A percentile compares a stretch with the other conserved stretches of the same genome.
These are phyloP conservation scores for Lentithecium fluviatile DNA, from an alignment of 495 filamentous ascomycete genomes.

Conservation along the genomic window DNA sequence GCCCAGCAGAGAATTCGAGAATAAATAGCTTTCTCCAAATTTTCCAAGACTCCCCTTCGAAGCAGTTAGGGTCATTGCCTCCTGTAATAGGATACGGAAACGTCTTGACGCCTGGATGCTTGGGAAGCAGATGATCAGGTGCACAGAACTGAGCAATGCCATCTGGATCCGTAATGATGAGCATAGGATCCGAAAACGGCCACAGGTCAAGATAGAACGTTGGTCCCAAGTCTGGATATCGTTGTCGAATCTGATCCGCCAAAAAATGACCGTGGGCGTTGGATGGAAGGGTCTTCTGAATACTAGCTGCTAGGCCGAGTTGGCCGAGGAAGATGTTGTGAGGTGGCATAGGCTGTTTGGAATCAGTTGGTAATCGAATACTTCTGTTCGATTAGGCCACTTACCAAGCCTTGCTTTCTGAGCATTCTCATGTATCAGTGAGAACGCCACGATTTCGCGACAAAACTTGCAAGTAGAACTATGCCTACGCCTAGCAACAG, in stretches of 20 bases:
- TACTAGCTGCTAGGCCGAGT: neutral
- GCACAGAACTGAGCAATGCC: constrained; percentile 23
- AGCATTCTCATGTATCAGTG: neutral
- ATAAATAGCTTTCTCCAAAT: constrained; percentile 40
- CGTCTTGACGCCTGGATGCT: constrained; percentile 16
- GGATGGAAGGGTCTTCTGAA: neutral
- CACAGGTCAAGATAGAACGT: constrained; percentile 43
- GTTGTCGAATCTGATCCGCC: neutral
- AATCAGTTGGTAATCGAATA: no score
- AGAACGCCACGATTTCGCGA: neutral
- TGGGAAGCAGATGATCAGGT: constrained; percentile 1
- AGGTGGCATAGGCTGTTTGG: constrained; percentile 1
- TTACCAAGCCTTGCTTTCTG: neutral
- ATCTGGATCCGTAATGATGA: constrained; percentile 46
- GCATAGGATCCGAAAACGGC: constrained; percentile 40
- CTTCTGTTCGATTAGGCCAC: neutral
- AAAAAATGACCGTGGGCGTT: neutral
- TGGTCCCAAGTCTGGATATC: neutral
- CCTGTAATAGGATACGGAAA: constrained; percentile 31
- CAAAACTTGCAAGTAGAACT: neutral
- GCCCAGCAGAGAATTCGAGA: constrained; percentile 36
- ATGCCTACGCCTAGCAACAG: no score
- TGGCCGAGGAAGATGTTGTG: neutral
- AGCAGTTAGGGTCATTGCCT: constrained; percentile 33
- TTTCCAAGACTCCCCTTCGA: constrained; percentile 39